Conservation (phyloP, 1,284 basidiomycete species). For the Marasmius sp. region DNA sequence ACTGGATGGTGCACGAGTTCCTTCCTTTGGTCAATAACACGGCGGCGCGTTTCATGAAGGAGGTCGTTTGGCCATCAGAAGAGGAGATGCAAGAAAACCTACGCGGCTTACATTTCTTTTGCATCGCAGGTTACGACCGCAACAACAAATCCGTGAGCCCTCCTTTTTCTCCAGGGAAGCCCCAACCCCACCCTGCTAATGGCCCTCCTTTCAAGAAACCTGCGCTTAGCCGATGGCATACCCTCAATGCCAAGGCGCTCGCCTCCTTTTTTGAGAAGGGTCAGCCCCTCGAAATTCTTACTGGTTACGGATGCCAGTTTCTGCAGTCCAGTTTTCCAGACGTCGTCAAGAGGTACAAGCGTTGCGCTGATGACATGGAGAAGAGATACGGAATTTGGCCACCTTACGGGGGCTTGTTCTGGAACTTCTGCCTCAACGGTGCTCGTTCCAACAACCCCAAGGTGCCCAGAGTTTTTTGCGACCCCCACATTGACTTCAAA, state of each 20-base stretch:
- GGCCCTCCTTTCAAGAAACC: background rate
- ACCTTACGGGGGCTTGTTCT: background rate
- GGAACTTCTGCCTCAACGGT: background rate
- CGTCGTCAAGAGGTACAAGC: background rate
- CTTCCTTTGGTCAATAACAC: background rate
- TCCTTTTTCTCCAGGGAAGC: no score
- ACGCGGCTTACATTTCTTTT: background rate
- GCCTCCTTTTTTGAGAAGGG: background rate
- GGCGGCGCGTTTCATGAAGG: background rate
- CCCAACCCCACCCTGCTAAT: background rate
- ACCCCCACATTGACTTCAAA: background rate
- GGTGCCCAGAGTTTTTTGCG: background rate
- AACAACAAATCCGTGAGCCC: background rate
- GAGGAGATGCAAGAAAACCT: background rate
- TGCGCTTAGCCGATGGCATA: background rate
- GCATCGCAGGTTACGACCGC: background rate
- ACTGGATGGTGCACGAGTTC: background rate
- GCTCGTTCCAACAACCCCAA: background rate
- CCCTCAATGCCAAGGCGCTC: background rate
- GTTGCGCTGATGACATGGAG: background rate
- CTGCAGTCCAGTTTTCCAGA: background rate
- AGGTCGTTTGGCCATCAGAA: background rate
- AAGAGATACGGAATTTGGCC: background rate
- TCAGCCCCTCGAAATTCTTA: background rate
- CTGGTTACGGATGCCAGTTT: background rate